Evolutionary conservation across 2,329 filamentous ascomycete genomes (phyloP), one percentile per base, ranked within the genome.

Genomic region (Trichoderma cornu-damae): DNA sequence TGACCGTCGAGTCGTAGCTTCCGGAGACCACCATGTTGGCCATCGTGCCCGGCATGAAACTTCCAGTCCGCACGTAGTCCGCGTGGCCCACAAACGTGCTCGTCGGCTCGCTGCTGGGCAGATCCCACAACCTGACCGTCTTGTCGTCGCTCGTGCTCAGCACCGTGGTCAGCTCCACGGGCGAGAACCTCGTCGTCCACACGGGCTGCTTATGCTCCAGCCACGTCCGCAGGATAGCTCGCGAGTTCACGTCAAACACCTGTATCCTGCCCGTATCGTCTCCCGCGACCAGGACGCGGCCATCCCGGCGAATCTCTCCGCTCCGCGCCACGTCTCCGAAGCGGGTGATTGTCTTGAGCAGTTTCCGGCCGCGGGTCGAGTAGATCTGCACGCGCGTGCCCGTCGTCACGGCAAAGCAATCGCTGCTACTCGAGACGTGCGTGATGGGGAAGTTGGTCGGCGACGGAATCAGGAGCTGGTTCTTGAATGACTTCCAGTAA

Each of bases 401-500:
- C 12, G 91, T 92, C n/a, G 93, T 97, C 60, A 96, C 89, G 57
- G 90, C 92, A 72, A 99, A 97, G 57, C 88, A 79, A 69, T 91
- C 87, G 71, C 80, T 82, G 66, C 75, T 77, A 74, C 86, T 87
- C 49, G 89, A 92, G 71, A 99, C 96, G 72, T 95, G 87, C 32
- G 91, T 96, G 67, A 99, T 84, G 44, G 90, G 88, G 70, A 89
- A 91, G 69, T 90, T 89, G 62, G 94, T 90, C 62, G 92, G 91
- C 61, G 93, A 96, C 44, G 94, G 89, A 61, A 97, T 86, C 61
- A 93, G 85, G 58, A 96, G 84, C 63, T 92, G 89, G 65, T 92
- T 94, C 75, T 90, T 91, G 79, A 99, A 99, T 11, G 88, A 87
- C 69, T 88, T 88, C 95, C 95, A 99, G 79, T 97, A 97, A 63